A percentile compares a stretch with the other conserved stretches of the same genome.
phyloP scores from a whole-genome alignment of 2,329 filamentous ascomycete species.

The Trichoderma atrobrunneum region DNA sequence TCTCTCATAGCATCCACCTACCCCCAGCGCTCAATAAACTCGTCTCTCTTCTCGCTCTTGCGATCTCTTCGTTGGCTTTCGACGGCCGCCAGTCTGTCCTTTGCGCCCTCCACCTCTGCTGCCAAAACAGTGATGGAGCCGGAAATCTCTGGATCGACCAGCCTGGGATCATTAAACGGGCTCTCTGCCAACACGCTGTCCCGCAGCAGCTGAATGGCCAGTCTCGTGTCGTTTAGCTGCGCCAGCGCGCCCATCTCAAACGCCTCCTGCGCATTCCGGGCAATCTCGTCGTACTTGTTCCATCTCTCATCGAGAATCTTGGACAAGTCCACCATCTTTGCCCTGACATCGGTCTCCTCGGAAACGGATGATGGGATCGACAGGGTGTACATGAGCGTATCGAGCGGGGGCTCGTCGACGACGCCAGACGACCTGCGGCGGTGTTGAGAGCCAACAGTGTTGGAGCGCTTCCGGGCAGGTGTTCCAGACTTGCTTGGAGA shows the following conservation, averaged over 20 bases:
- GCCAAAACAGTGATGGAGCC: conserved; percentile 46
- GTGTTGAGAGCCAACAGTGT: conserved; percentile 26
- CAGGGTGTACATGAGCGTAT: conserved; percentile 49
- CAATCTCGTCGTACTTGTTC: conserved; percentile 44
- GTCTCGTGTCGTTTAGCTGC: conserved; percentile 46
- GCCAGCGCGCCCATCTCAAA: conserved; percentile 45
- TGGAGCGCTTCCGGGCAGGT: conserved; percentile 34
- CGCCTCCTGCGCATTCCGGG: conserved; percentile 45
- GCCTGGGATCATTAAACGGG: conserved; percentile 44
- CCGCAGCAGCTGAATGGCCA: conserved; percentile 48
- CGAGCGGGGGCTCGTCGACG: conserved; percentile 39
- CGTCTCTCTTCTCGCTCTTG: conserved; percentile 48
- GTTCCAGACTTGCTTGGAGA: conserved; percentile 39
- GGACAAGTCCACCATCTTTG: conserved; percentile 33
- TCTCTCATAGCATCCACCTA: background rate
- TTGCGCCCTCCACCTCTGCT: conserved; percentile 44
- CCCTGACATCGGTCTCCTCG: conserved; percentile 27
- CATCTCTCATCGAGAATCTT: conserved; percentile 40
- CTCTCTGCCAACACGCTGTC: conserved; percentile 55
- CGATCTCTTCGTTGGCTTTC: conserved; percentile 37
- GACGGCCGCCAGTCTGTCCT: conserved; percentile 38
- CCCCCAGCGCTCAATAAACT: conserved; percentile 41
- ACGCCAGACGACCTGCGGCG: conserved; percentile 39
- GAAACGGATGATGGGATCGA: conserved; percentile 41
- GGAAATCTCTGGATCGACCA: conserved; percentile 54